Percentiles rank a stretch among this genome's conserved stretches.
Conservation (phyloP, 1,284 basidiomycete species). For the Rhodotorula sp. region DNA sequence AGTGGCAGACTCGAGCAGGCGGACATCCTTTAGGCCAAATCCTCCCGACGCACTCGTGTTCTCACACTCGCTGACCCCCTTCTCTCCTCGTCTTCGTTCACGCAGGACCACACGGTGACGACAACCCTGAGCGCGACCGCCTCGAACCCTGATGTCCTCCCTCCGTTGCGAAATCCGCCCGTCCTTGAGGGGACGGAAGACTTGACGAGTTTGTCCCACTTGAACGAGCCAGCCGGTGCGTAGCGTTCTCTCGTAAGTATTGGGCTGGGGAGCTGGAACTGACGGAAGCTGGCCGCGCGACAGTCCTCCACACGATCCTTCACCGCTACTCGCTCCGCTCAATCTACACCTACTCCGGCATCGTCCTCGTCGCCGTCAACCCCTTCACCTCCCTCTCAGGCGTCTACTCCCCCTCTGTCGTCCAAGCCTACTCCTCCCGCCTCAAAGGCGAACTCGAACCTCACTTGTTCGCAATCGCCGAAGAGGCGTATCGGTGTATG, state of each 20-base stretch:
- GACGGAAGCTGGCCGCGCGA: neutral
- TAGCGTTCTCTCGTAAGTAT: slow-evolving; percentile 6
- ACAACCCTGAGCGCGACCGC: slow-evolving; percentile 61
- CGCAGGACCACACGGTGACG: slow-evolving; percentile 69
- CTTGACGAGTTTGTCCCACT: slow-evolving; percentile 92
- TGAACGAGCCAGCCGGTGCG: slow-evolving; percentile 94
- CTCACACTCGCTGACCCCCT: neutral
- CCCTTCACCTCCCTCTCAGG: slow-evolving; percentile 70
- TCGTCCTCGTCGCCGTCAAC: slow-evolving; percentile 95
- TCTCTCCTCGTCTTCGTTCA: neutral
- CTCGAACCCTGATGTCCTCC: slow-evolving; percentile 55
- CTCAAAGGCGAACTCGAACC: slow-evolving; percentile 94
- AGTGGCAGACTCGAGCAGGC: neutral
- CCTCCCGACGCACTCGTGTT: neutral
- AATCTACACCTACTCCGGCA: slow-evolving; percentile 98
- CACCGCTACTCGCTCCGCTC: slow-evolving; percentile 95
- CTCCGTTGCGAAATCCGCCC: slow-evolving; percentile 94
- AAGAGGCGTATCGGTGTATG: slow-evolving; percentile 99
- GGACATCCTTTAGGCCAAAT: neutral
- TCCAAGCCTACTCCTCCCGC: slow-evolving; percentile 92
- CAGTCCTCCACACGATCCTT: slow-evolving; percentile 93
- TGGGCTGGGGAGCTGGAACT: neutral
- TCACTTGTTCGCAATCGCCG: slow-evolving; percentile 97
- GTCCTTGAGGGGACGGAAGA: slow-evolving; percentile 95
- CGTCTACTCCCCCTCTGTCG: slow-evolving; percentile 83